Evolutionary conservation across 306 rosid genomes (phyloP).

Genomic region (Ormosia emarginata): DNA sequence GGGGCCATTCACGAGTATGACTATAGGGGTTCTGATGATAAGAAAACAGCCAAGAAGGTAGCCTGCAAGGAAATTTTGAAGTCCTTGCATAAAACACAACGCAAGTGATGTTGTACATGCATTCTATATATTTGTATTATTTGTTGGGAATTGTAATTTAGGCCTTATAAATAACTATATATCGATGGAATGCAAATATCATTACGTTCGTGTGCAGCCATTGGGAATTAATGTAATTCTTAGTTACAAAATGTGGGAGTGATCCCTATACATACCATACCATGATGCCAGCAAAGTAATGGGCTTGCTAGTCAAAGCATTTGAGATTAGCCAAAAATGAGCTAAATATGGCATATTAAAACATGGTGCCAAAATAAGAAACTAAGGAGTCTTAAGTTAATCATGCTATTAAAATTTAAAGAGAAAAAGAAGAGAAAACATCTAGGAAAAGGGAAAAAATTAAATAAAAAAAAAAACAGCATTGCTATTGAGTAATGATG

Average conservation of each 20-base stretch:
- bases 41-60: conserved; percentile 36
- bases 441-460: no score
- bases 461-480: no score
- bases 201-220: not conserved
- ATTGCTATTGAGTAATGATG: no score
- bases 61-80: conserved; percentile 54
- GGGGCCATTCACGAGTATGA: conserved; percentile 27
- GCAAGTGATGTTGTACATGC: not conserved
- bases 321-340: no score
- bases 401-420: no score
- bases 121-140: not conserved
- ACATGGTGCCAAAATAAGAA: no score
- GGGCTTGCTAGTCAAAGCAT: not conserved
- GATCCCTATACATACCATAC: not conserved
- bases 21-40: conserved; percentile 2
- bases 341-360: no score
- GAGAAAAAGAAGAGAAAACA: no score
- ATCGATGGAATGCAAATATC: not conserved
- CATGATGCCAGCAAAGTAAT: not conserved
- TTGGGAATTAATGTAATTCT: not conserved
- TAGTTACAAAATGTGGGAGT: not conserved
- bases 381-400: no score
- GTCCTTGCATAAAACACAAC: conserved; percentile 32
- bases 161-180: not conserved
- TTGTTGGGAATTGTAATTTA: not conserved